Conservation (phyloP, 2,329 filamentous ascomycete genomes). For the Fusarium tanahbumbuense region DNA sequence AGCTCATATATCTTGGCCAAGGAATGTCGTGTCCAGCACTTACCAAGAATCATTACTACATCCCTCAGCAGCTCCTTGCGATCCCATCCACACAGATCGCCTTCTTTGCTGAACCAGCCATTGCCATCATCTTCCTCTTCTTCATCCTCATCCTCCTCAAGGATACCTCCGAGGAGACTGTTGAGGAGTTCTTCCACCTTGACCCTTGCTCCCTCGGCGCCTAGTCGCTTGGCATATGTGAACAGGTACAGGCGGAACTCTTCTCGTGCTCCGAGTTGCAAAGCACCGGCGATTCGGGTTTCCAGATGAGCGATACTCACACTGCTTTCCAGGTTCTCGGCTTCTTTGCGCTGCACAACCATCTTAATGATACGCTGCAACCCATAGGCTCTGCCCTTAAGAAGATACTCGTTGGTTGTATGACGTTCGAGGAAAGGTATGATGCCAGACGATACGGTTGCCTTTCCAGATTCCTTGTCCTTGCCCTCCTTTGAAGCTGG, state of each 20-base stretch:
- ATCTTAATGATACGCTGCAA: conserved; percentile 92
- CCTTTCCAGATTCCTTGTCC: conserved; percentile 60
- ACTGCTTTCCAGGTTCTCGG: conserved; percentile 89
- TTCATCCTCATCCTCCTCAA: conserved; percentile 65
- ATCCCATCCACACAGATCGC: conserved; percentile 90
- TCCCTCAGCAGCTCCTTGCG: conserved; percentile 88
- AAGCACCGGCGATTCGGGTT: conserved; percentile 89
- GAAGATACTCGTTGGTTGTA: conserved; percentile 90
- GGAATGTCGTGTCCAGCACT: conserved; percentile 46
- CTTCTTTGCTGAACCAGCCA: conserved; percentile 74
- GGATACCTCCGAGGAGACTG: conserved; percentile 79
- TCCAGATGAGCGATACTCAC: conserved; percentile 96
- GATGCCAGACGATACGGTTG: conserved; percentile 84
- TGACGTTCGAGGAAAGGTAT: conserved; percentile 94
- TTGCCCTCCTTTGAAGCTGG: conserved; percentile 62
- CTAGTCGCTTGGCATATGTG: conserved; percentile 97
- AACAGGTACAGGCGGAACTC: conserved; percentile 96
- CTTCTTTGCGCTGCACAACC: conserved; percentile 87
- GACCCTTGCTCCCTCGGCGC: conserved; percentile 84
- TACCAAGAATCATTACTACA: conserved; percentile 92
- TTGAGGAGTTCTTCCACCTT: conserved; percentile 95
- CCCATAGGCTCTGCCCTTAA: conserved; percentile 92
- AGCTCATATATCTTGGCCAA: conserved; percentile 39
- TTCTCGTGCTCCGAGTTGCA: conserved; percentile 85
- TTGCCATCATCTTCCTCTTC: conserved; percentile 54